Evolutionary conservation across 2,329 filamentous ascomycete genomes (phyloP).

Genomic region (Microcyclosporella mali): DNA sequence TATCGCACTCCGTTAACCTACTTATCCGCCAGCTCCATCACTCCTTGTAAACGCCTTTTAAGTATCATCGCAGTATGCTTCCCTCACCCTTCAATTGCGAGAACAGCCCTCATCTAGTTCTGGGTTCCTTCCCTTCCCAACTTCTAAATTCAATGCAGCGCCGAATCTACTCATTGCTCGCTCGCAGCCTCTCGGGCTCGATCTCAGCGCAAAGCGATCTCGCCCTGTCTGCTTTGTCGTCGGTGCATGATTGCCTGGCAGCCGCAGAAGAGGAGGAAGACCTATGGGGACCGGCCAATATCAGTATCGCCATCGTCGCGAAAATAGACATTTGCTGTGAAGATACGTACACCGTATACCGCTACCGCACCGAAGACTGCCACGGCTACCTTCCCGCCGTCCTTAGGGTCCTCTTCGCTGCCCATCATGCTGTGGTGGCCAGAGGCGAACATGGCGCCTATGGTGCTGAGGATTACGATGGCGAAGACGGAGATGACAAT

Average conservation of each 20-base stretch:
- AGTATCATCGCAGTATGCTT: too few relatives aligned
- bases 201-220: constrained; percentile 63
- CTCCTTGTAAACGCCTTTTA: too few relatives aligned
- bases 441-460: constrained; percentile 64
- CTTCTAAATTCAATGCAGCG: too few relatives aligned
- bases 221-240: constrained; percentile 70
- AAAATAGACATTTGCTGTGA: background rate
- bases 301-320: constrained; percentile 1
- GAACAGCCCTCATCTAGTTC: too few relatives aligned
- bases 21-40: too few relatives aligned
- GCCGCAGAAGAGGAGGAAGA: constrained; percentile 85
- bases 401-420: constrained; percentile 53
- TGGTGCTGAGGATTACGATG: constrained; percentile 58
- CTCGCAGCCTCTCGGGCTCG: too few relatives aligned
- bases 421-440: constrained; percentile 82
- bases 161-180: too few relatives aligned
- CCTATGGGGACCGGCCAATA: constrained; percentile 43
- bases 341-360: constrained; percentile 71
- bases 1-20: too few relatives aligned
- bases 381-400: constrained; percentile 70
- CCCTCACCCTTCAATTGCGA: too few relatives aligned
- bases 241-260: constrained; percentile 82
- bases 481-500: constrained; percentile 61
- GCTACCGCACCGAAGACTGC: constrained; percentile 84
- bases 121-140: too few relatives aligned